Conservation (phyloP, 257 asterid genomes). For the Asclepias syriaca region DNA sequence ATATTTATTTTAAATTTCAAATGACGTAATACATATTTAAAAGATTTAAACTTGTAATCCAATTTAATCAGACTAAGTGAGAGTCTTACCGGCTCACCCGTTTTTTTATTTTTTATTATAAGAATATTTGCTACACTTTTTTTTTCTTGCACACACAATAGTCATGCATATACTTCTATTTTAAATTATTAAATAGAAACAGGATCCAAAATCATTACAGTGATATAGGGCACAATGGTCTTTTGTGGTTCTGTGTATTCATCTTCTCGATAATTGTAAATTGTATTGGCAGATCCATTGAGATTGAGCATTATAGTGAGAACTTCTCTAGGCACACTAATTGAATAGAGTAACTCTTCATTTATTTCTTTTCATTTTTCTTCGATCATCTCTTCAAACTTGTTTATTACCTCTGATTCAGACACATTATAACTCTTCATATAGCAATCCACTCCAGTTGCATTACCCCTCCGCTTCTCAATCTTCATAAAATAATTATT, state of each 20-base stretch:
- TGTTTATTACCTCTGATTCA: neutral
- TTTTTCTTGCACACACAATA: too few relatives aligned
- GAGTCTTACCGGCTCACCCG: too few relatives aligned
- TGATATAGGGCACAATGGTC: slow-evolving; percentile 26
- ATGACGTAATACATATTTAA: too few relatives aligned
- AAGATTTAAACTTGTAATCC: too few relatives aligned
- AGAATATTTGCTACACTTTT: too few relatives aligned
- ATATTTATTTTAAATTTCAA: too few relatives aligned
- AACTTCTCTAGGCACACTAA: slow-evolving; percentile 16
- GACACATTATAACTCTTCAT: neutral
- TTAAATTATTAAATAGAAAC: neutral
- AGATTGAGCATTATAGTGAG: slow-evolving; percentile 26
- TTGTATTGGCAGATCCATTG: slow-evolving; percentile 31
- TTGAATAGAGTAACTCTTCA: slow-evolving; percentile 10
- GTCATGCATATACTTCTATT: too few relatives aligned
- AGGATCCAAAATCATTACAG: slow-evolving; percentile 23
- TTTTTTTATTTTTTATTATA: too few relatives aligned
- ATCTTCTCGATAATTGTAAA: slow-evolving; percentile 34
- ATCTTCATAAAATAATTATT: neutral
- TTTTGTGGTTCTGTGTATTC: slow-evolving; percentile 50
- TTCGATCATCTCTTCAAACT: neutral
- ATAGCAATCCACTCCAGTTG: neutral
- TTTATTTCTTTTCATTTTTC: neutral
- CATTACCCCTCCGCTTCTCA: neutral
- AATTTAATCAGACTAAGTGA: too few relatives aligned